phyloP scores from a whole-genome alignment of 1,139 yeast species.

The Entelexis paramagnoliae region DNA sequence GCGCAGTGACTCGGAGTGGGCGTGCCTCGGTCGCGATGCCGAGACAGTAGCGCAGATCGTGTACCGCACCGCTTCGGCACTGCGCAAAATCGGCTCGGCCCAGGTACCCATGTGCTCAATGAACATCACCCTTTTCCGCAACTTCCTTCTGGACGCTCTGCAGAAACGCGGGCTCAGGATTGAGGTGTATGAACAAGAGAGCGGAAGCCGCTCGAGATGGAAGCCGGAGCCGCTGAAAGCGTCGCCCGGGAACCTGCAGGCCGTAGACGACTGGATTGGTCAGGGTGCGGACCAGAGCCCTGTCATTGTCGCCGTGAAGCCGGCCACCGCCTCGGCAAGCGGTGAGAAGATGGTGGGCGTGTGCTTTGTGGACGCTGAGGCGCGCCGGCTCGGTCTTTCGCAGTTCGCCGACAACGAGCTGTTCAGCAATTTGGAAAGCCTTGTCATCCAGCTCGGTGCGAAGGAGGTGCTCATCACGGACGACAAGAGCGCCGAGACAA shows the following conservation, averaged over 20 bases:
- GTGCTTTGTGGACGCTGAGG: constrained; percentile 67
- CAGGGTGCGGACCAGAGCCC: constrained; percentile 45
- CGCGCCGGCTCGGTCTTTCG: constrained; percentile 53
- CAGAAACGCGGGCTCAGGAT: constrained; percentile 64
- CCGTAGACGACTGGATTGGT: constrained; percentile 64
- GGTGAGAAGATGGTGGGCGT: constrained; percentile 52
- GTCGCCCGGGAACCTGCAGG: constrained; percentile 84
- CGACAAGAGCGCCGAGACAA: constrained; percentile 21
- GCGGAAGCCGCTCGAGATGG: constrained; percentile 41
- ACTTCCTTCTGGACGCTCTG: constrained; percentile 54
- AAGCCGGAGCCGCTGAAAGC: constrained; percentile 46
- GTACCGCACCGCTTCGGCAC: constrained; percentile 70
- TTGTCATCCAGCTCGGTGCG: constrained; percentile 77
- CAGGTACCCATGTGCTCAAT: constrained; percentile 44
- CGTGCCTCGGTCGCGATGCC: constrained; percentile 64
- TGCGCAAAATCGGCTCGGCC: constrained; percentile 43
- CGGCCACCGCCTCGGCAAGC: constrained; percentile 34
- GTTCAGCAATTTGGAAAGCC: constrained; percentile 73
- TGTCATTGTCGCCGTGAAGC: constrained; percentile 63
- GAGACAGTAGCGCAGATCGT: constrained; percentile 68
- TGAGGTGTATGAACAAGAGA: constrained; percentile 52
- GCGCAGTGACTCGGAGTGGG: constrained; percentile 20
- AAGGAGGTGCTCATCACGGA: constrained; percentile 56
- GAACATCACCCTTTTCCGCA: constrained; percentile 61
- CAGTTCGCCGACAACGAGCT: constrained; percentile 84